Evolutionary conservation across 2,329 filamentous ascomycete species (phyloP).

Genomic region (Mycogone perniciosa): DNA sequence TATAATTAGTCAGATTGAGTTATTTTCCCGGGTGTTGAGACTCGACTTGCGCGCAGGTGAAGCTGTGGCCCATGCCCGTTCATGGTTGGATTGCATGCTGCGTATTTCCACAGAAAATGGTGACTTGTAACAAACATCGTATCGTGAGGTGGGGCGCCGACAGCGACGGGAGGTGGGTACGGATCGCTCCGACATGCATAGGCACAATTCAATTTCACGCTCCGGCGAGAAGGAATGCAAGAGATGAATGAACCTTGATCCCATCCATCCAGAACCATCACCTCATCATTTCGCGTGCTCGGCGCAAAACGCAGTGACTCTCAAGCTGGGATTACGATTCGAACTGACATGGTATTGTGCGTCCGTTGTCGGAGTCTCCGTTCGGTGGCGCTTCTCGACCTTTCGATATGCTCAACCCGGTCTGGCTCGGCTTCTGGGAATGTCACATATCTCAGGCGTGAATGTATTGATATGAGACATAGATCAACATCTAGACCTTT

Average conservation of each 20-base stretch:
- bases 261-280: too few relatives aligned
- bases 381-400: neutral
- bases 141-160: conserved; percentile 13
- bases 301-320: neutral
- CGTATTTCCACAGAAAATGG: neutral
- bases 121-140: neutral
- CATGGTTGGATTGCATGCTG: neutral
- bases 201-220: neutral
- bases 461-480: too few relatives aligned
- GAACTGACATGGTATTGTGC: neutral
- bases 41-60: too few relatives aligned
- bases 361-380: conserved; percentile 8
- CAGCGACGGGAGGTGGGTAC: conserved; percentile 11
- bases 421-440: neutral
- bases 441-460: neutral
- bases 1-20: too few relatives aligned
- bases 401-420: too few relatives aligned
- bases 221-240: neutral
- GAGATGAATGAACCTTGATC: too few relatives aligned
- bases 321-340: too few relatives aligned
- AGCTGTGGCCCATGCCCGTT: too few relatives aligned
- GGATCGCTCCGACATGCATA: conserved; percentile 14
- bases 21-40: too few relatives aligned
- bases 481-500: too few relatives aligned
- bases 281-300: neutral